Percentiles rank a stretch among this genome's conserved stretches.
phyloP scores from a whole-genome alignment of 2,329 filamentous ascomycete genomes.

The Aciculosporium take region DNA sequence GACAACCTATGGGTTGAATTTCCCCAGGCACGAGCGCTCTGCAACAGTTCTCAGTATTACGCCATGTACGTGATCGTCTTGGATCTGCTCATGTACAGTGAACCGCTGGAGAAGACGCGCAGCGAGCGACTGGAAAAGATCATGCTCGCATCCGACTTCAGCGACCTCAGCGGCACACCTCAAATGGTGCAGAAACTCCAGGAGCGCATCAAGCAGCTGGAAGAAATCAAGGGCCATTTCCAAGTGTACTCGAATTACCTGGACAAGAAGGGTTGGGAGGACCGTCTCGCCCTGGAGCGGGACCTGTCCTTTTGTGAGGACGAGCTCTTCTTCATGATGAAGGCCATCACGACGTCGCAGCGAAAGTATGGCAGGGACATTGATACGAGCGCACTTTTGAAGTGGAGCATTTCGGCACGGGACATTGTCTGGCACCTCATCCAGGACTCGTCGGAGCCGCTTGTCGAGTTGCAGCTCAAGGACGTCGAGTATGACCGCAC shows the following conservation, averaged over 20 bases:
- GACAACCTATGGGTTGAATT: constrained; percentile 97
- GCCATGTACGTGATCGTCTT: constrained; percentile 96
- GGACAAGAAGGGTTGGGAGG: constrained; percentile 82
- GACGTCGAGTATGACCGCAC: constrained; percentile 89
- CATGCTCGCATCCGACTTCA: constrained; percentile 97
- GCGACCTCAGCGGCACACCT: constrained; percentile 82
- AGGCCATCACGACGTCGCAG: constrained; percentile 94
- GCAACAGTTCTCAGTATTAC: constrained; percentile 95
- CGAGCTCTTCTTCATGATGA: constrained; percentile 99
- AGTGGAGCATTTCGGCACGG: constrained; percentile 85
- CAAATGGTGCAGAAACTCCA: constrained; percentile 87
- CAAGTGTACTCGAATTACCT: constrained; percentile 80
- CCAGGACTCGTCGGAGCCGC: constrained; percentile 68
- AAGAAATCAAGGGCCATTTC: constrained; percentile 94
- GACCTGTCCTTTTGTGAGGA: constrained; percentile 85
- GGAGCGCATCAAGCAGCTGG: constrained; percentile 80
- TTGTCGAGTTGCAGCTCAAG: constrained; percentile 85
- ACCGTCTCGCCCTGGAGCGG: constrained; percentile 74
- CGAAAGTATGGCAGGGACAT: constrained; percentile 61
- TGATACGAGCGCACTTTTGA: constrained; percentile 64
- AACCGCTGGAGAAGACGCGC: constrained; percentile 93
- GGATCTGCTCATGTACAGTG: constrained; percentile 88
- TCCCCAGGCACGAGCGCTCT: constrained; percentile 82
- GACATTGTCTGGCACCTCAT: constrained; percentile 98
- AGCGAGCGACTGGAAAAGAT: constrained; percentile 95